Evolutionary conservation across 2,329 filamentous ascomycete genomes (phyloP).

Genomic region (Penicillium decumbens): DNA sequence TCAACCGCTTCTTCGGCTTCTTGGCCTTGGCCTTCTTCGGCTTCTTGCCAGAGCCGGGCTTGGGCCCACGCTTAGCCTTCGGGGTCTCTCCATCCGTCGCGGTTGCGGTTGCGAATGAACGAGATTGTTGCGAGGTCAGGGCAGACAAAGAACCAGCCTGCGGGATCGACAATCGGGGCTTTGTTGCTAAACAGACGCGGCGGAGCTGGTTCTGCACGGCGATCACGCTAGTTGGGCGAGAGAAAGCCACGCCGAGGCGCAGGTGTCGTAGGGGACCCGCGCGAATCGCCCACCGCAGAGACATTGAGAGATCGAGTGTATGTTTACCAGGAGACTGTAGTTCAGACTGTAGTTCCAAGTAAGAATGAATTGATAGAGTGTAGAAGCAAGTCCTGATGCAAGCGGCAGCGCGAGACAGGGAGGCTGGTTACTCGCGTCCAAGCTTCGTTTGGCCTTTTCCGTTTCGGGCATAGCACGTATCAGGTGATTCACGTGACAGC

Average conservation of each 20-base stretch:
- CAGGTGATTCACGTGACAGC: conserved; percentile 15
- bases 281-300: conserved; percentile 30
- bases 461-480: conserved; percentile 19
- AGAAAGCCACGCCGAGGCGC: conserved; percentile 22
- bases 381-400: conserved; percentile 24
- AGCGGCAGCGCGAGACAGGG: conserved; percentile 23
- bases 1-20: conserved; percentile 28
- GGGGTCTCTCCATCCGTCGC: not conserved
- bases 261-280: conserved; percentile 31
- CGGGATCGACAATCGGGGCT: conserved; percentile 12
- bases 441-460: conserved; percentile 25
- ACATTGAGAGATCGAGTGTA: conserved; percentile 23
- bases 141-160: conserved; percentile 11
- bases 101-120: conserved; percentile 15
- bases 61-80: not conserved
- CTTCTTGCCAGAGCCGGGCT: not conserved
- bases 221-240: conserved; percentile 26
- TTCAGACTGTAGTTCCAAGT: not conserved
- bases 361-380: not conserved
- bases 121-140: conserved; percentile 14
- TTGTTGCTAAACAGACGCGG: conserved; percentile 24
- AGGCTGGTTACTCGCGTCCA: conserved; percentile 19
- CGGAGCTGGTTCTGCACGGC: conserved; percentile 26
- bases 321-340: not conserved
- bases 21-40: conserved; percentile 18